Evolutionary conservation across 495 filamentous ascomycete genomes (phyloP).

Genomic region (Filosporella fistucella): DNA sequence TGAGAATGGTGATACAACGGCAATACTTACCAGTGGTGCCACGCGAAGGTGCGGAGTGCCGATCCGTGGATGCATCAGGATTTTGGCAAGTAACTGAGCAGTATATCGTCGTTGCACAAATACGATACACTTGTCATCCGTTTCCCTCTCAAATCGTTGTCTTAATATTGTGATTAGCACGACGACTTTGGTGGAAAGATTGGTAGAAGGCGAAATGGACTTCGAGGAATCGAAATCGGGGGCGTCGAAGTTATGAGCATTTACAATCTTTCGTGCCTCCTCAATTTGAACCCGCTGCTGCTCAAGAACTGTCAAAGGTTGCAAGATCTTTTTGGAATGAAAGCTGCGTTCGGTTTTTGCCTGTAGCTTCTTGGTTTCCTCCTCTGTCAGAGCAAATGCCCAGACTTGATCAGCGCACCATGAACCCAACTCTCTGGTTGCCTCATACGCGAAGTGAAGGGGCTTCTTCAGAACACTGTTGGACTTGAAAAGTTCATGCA

Average conservation of each 20-base stretch:
- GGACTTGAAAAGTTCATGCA: conserved; percentile 53
- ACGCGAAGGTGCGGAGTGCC: conserved; percentile 54
- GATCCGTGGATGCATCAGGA: conserved; percentile 53
- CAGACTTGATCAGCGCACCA: conserved; percentile 90
- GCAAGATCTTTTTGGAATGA: conserved; percentile 22
- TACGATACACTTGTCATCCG: conserved; percentile 73
- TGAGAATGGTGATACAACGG: neutral
- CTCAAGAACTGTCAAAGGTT: conserved; percentile 38
- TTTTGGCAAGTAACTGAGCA: conserved; percentile 62
- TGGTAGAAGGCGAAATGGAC: neutral
- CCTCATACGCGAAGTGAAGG: conserved; percentile 52
- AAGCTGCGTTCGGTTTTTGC: conserved; percentile 45
- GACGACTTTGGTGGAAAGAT: conserved; percentile 70
- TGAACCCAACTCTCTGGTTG: conserved; percentile 65
- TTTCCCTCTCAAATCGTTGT: conserved; percentile 49
- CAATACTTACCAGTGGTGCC: conserved; percentile 46
- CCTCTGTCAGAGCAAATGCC: conserved; percentile 63
- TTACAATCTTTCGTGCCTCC: conserved; percentile 55
- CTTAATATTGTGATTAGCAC: conserved; percentile 53
- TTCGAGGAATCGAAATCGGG: conserved; percentile 36
- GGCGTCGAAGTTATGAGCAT: conserved; percentile 38
- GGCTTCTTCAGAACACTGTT: conserved; percentile 52
- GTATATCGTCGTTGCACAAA: conserved; percentile 80
- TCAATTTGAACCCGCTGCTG: conserved; percentile 48
- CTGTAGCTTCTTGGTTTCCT: conserved; percentile 59